These are phyloP conservation scores for Middelhovenomyces tepae DNA, from an alignment of 805 yeast genomes.

Conservation along the genomic window DNA sequence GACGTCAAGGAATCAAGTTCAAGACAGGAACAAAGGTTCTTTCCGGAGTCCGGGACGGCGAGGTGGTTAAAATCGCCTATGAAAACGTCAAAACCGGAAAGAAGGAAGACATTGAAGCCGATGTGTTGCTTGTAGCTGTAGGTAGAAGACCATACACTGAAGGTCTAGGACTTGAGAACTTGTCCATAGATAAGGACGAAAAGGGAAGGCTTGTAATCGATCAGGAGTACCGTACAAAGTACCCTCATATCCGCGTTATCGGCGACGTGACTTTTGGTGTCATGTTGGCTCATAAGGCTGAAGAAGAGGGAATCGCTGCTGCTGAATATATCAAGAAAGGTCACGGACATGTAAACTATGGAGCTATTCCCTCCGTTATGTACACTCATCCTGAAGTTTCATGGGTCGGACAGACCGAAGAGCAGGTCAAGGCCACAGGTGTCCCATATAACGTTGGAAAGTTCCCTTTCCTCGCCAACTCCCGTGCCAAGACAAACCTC, in stretches of 20 bases:
- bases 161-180: constrained; percentile 79
- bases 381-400: constrained; percentile 99
- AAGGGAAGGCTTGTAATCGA: constrained; percentile 92
- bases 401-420: constrained; percentile 97
- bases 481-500: constrained; percentile 96
- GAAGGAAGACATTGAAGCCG: constrained; percentile 73
- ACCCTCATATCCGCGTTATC: constrained; percentile 89
- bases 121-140: constrained; percentile 90
- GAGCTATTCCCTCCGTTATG: constrained; percentile 97
- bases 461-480: constrained; percentile 98
- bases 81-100: constrained; percentile 86
- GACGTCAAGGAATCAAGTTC: constrained; percentile 93
- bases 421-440: constrained; percentile 88
- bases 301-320: constrained; percentile 99
- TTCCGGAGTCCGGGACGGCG: constrained; percentile 83
- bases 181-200: constrained; percentile 86
- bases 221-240: constrained; percentile 84
- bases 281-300: constrained; percentile 99
- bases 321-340: constrained; percentile 90
- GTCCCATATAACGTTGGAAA: constrained; percentile 89
- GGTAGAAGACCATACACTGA: constrained; percentile 97
- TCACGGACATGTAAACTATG: constrained; percentile 97
- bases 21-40: constrained; percentile 86
- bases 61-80: constrained; percentile 72
- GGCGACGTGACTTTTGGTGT: constrained; percentile 99